Percentiles rank a stretch among this genome's conserved stretches.
Evolutionary conservation across 495 filamentous ascomycete genomes (phyloP).

Genomic region (Lasiosphaeria hispida): DNA sequence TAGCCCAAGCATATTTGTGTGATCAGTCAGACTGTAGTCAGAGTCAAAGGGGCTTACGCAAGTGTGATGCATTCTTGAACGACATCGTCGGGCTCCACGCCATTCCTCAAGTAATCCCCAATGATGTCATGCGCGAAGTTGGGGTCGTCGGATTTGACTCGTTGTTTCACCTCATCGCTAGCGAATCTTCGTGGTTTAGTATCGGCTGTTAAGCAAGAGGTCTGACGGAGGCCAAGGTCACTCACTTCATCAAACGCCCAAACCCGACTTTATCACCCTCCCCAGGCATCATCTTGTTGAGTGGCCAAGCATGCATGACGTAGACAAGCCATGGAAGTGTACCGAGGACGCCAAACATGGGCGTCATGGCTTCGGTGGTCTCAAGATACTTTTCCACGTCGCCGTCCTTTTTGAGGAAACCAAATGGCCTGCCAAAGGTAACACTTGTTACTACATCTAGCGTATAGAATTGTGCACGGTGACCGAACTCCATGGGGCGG

Average conservation of each 20-base stretch:
- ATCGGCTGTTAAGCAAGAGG: background rate
- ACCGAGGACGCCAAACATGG: conserved; percentile 5
- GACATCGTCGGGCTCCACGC: conserved; percentile 9
- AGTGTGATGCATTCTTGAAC: conserved; percentile 9
- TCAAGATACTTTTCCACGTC: conserved; percentile 12
- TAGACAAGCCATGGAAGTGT: conserved; percentile 7
- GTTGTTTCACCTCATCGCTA: conserved; percentile 4
- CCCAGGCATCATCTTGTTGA: conserved; percentile 17
- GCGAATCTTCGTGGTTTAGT: background rate
- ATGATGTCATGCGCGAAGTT: conserved; percentile 11
- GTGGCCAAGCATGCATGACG: conserved; percentile 14
- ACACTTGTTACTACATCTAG: conserved; percentile 3
- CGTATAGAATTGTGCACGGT: conserved; percentile 8
- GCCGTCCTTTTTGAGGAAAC: conserved; percentile 6
- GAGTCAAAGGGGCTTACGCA: background rate
- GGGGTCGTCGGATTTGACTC: conserved; percentile 1
- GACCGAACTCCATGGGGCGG: conserved; percentile 7
- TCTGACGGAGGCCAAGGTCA: background rate
- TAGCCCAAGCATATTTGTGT: background rate
- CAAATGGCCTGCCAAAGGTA: conserved; percentile 2
- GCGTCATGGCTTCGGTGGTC: conserved; percentile 7
- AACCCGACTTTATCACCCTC: conserved; percentile 27
- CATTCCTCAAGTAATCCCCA: conserved; percentile 1
- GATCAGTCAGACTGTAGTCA: background rate
- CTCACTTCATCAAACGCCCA: conserved; percentile 28